A percentile compares a stretch with the other conserved stretches of the same genome.
phyloP scores from a whole-genome alignment of 2,329 filamentous ascomycete species.

The Pestalotiopsis sp. region DNA sequence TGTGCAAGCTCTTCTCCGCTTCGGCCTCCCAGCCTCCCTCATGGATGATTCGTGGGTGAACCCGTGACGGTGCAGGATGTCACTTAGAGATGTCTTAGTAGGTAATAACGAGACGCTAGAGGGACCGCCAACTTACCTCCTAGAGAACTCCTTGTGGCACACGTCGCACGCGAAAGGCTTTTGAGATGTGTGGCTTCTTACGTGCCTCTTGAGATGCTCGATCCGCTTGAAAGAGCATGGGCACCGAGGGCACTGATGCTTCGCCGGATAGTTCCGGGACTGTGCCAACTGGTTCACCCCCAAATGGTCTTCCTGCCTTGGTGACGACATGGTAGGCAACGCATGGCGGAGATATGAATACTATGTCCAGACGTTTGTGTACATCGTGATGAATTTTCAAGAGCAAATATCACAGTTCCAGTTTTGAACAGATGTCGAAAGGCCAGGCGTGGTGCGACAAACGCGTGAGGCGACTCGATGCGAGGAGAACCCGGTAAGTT shows the following conservation, averaged over 20 bases:
- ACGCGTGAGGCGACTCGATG: background rate
- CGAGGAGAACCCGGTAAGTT: background rate
- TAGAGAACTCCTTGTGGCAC: conserved; percentile 33
- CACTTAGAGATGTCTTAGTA: conserved; percentile 9
- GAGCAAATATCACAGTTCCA: background rate
- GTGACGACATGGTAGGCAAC: background rate
- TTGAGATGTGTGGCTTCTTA: conserved; percentile 29
- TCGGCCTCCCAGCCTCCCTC: conserved; percentile 20
- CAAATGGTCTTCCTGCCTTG: background rate
- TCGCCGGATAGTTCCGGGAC: background rate
- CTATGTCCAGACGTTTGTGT: background rate
- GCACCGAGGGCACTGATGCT: conserved; percentile 29
- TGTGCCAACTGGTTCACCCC: background rate
- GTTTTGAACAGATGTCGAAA: background rate
- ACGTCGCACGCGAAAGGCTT: conserved; percentile 29
- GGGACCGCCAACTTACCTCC: conserved; percentile 25
- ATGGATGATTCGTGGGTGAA: conserved; percentile 20
- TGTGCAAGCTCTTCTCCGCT: conserved; percentile 29
- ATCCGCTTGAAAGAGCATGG: conserved; percentile 32
- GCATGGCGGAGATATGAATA: background rate
- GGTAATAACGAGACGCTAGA: background rate
- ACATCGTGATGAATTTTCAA: background rate
- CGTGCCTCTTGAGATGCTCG: conserved; percentile 34
- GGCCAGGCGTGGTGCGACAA: background rate
- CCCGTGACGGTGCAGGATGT: conserved; percentile 1